Base-by-base conservation (phyloP, 2,329 filamentous ascomycete genomes). In the Mycogone perniciosa region DNA sequence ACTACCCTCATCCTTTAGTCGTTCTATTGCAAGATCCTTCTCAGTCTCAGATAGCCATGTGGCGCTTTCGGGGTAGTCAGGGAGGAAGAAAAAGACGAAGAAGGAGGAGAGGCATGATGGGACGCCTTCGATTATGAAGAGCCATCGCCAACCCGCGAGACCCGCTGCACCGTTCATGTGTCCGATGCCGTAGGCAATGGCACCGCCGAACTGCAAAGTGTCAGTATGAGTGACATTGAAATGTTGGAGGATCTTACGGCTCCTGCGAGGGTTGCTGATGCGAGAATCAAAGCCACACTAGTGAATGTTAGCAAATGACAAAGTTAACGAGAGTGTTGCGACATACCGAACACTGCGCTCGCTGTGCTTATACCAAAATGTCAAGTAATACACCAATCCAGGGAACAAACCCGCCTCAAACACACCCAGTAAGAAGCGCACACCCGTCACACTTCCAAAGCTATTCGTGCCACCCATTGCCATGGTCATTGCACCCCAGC, bases 171-270 rank as follows among this genome's bases (percentile, higher is more conserved):
- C 76, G 57, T 88, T 82, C 80, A 90, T 86, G 60, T 85, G 82
- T 0, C 84, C 83, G 54, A 89, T 84, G 1, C 75, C 85, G 54
- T 84, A 89, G 1, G 86, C 86, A 7, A 90, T 77, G 1, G 88
- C 75, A 2, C 87, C 86, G 7, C 86, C 85, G 56, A 82, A 88
- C 64, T 67, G 31, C 4, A 33, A 46, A 42, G 13, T 33, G 37
- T 44, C 6, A 35, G 43, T 47, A 33, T 8, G 31, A 6, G 8
- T 13, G n/a, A 41, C 7, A 9, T 4, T 9, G 5, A 10, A 8
- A 3, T 46, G 33, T 27, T 44, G 26, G 11, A n/a, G 20, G 11
- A 30, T 61, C 65, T 57, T 60, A 67, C 64, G 11, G 86, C 86
- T 5, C 86, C 86, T 0, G 85, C 84, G 1, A 89, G 72, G 0